Evolutionary conservation across 2,329 filamentous ascomycete genomes (phyloP).

Genomic region (Ustilaginoidea virens): DNA sequence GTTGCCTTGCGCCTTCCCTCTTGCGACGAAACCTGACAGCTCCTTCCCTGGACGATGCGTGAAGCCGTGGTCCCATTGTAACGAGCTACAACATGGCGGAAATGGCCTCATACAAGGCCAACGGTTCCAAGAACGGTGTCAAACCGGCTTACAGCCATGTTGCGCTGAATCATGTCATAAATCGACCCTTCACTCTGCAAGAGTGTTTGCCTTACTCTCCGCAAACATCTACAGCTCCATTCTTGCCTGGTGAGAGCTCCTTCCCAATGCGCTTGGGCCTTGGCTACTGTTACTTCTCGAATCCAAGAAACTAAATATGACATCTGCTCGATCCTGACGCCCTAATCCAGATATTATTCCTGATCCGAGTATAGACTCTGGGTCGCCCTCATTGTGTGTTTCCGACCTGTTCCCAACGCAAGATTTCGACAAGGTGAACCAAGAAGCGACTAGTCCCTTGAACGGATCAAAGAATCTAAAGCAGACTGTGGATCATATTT

Average conservation of each 20-base stretch:
- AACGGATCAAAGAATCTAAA: conserved; percentile 51
- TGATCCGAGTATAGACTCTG: conserved; percentile 44
- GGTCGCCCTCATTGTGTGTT: conserved; percentile 34
- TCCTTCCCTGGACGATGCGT: conserved; percentile 16
- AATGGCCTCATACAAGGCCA: conserved; percentile 15
- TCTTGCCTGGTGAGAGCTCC: conserved; percentile 48
- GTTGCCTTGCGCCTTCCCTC: conserved; percentile 6
- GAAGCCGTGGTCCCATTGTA: conserved; percentile 12
- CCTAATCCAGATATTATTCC: conserved; percentile 45
- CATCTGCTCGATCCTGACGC: not conserved
- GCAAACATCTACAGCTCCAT: conserved; percentile 65
- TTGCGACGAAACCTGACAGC: conserved; percentile 13
- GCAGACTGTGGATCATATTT: conserved; percentile 57
- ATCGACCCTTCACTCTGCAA: conserved; percentile 45
- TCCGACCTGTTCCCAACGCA: conserved; percentile 33
- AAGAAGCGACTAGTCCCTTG: conserved; percentile 44
- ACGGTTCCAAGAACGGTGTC: conserved; percentile 19
- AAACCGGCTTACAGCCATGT: conserved; percentile 10
- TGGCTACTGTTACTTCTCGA: too few relatives aligned
- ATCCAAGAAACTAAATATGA: too few relatives aligned
- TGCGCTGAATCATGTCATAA: conserved; percentile 12
- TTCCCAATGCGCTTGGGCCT: too few relatives aligned
- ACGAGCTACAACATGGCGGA: conserved; percentile 14
- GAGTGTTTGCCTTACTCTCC: conserved; percentile 74
- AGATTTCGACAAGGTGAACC: conserved; percentile 54